Evolutionary conservation across 2,329 filamentous ascomycete species (phyloP).

Genomic region (Epichloe uncinata): DNA sequence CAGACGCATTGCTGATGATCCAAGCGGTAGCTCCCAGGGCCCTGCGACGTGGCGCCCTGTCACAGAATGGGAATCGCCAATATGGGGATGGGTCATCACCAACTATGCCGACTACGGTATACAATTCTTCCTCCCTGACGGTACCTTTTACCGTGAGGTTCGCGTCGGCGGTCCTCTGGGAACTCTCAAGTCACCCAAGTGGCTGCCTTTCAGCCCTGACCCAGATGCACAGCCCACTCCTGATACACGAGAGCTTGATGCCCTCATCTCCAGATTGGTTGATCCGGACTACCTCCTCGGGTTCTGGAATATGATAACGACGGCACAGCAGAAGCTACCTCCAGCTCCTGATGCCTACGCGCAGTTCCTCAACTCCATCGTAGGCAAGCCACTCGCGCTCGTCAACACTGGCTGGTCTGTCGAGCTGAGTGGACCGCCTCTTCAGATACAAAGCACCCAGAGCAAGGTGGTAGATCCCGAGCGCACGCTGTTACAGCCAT

Average conservation of each 20-base stretch:
- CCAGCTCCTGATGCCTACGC: slow-evolving; percentile 23
- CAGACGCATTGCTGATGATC: background rate
- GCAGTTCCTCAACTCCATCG: slow-evolving; percentile 20
- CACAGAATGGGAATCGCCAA: slow-evolving; percentile 25
- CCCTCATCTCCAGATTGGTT: slow-evolving; percentile 12
- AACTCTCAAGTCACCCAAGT: slow-evolving; percentile 5
- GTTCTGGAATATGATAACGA: slow-evolving; percentile 23
- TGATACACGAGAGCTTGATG: slow-evolving; percentile 15
- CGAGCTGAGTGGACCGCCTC: slow-evolving; percentile 16
- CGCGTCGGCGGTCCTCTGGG: slow-evolving; percentile 7
- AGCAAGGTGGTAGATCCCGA: no score
- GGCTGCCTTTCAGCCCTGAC: slow-evolving; percentile 21
- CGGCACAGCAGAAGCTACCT: background rate
- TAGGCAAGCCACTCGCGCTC: slow-evolving; percentile 28
- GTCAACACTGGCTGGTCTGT: slow-evolving; percentile 26
- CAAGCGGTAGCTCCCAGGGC: background rate
- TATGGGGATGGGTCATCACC: slow-evolving; percentile 28
- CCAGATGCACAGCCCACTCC: slow-evolving; percentile 1
- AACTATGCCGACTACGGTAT: slow-evolving; percentile 28
- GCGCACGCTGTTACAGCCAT: no score
- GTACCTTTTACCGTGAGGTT: slow-evolving; percentile 29
- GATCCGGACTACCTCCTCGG: slow-evolving; percentile 16
- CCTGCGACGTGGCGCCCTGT: slow-evolving; percentile 7
- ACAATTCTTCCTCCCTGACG: slow-evolving; percentile 27
- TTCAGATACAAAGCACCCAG: no score